These are phyloP conservation scores for Clarkia xantiana DNA, from an alignment of 345 rosid genomes.

Conservation along the genomic window DNA sequence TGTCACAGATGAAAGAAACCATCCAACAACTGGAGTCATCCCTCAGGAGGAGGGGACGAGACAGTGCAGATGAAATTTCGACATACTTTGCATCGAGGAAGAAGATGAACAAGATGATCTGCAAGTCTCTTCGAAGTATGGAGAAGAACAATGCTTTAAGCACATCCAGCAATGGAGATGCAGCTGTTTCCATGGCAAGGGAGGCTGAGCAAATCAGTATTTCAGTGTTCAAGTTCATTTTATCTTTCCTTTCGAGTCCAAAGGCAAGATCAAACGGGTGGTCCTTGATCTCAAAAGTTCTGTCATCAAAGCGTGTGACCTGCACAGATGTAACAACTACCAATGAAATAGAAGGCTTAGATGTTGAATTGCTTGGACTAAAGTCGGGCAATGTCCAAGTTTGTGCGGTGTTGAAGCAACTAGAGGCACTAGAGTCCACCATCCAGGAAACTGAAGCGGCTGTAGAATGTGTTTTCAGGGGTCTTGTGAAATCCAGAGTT, in stretches of 20 bases:
- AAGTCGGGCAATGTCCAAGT: slow-evolving; percentile 11
- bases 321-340: neutral
- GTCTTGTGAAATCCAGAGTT: slow-evolving; percentile 31
- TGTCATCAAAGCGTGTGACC: neutral
- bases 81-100: slow-evolving; percentile 8
- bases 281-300: slow-evolving; percentile 9
- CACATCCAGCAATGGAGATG: neutral
- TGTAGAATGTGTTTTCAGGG: slow-evolving; percentile 24
- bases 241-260: slow-evolving; percentile 5
- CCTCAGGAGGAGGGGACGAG: slow-evolving; percentile 4
- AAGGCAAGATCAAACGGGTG: slow-evolving; percentile 1
- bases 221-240: slow-evolving; percentile 5
- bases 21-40: slow-evolving; percentile 2
- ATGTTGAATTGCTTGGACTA: slow-evolving; percentile 7
- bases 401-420: slow-evolving; percentile 9
- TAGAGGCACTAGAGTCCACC: slow-evolving; percentile 19
- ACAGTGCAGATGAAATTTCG: neutral
- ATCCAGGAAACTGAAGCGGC: slow-evolving; percentile 25
- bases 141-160: neutral
- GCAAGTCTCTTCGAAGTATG: neutral
- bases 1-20: slow-evolving; percentile 5
- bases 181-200: neutral
- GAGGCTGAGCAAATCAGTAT: neutral
- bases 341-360: slow-evolving; percentile 12
- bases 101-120: neutral